Conservation (phyloP, 2,329 filamentous ascomycete species). For the Mollisia scopiformis region DNA sequence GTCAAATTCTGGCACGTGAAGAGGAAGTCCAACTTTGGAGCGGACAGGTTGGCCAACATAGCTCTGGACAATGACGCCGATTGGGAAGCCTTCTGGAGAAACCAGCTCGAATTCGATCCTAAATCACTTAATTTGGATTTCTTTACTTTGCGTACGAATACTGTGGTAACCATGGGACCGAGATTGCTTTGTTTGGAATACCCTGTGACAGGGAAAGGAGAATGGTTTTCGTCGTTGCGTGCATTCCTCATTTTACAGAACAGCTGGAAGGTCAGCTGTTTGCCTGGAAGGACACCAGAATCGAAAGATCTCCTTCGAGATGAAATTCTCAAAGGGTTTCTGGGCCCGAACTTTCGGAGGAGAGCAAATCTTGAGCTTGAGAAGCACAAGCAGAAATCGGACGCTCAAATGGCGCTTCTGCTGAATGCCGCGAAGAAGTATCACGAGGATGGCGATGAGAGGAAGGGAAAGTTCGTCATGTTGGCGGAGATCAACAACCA, state of each 20-base stretch:
- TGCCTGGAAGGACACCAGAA: too few relatives aligned
- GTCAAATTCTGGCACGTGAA: slow-evolving; percentile 1
- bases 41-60: background rate
- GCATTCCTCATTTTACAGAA: background rate
- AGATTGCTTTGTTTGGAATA: background rate
- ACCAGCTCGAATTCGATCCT: background rate
- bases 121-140: background rate
- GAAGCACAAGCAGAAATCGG: background rate
- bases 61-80: background rate
- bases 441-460: background rate
- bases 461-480: background rate
- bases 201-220: background rate
- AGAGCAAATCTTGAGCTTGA: background rate
- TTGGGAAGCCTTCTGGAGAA: background rate
- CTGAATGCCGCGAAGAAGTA: background rate
- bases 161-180: background rate
- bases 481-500: background rate
- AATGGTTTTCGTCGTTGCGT: background rate
- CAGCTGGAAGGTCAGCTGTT: background rate
- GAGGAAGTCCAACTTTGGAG: background rate
- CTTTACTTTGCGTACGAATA: background rate
- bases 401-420: background rate
- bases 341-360: background rate
- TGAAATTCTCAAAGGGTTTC: background rate
- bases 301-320: too few relatives aligned